These are phyloP conservation scores for Inosperma sp. DNA, from an alignment of 768 basidiomycete species.

Conservation along the genomic window DNA sequence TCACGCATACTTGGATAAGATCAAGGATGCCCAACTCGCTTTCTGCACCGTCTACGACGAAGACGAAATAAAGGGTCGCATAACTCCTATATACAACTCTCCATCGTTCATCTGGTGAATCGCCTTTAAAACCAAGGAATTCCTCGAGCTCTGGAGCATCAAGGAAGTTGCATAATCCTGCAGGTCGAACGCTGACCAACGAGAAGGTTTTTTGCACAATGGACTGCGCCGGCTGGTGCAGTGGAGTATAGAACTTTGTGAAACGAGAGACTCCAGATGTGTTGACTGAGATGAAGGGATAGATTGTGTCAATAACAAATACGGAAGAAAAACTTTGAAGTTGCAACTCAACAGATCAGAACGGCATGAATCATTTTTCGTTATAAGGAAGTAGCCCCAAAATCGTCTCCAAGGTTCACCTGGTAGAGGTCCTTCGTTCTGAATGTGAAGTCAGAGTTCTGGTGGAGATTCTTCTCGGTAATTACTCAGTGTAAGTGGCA, in stretches of 20 bases:
- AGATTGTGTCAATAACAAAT: too few relatives aligned
- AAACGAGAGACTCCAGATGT: conserved; percentile 83
- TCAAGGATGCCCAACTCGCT: conserved; percentile 96
- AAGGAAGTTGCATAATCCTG: conserved; percentile 90
- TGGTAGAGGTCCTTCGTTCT: too few relatives aligned
- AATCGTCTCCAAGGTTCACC: conserved; percentile 5
- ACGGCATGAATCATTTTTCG: conserved; percentile 76
- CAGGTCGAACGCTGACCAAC: conserved; percentile 76
- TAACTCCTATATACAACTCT: conserved; percentile 93
- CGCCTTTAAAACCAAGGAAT: conserved; percentile 55
- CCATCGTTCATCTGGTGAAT: conserved; percentile 55
- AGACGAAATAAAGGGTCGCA: conserved; percentile 94
- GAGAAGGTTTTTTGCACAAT: conserved; percentile 88
- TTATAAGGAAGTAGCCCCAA: background rate
- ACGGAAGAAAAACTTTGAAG: conserved; percentile 2
- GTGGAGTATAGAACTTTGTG: conserved; percentile 84
- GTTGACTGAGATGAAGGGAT: conserved; percentile 65
- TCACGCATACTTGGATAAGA: conserved; percentile 91
- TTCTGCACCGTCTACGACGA: conserved; percentile 94
- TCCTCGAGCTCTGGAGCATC: conserved; percentile 86
- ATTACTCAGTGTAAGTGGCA: too few relatives aligned
- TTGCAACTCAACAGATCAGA: conserved; percentile 62
- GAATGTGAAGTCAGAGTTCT: too few relatives aligned
- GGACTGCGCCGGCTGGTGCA: conserved; percentile 60
- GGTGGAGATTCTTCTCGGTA: too few relatives aligned